A percentile compares a stretch with the other conserved stretches of the same genome.
phyloP scores from a whole-genome alignment of 345 rosid species.

The Xanthoceras sorbifolium region DNA sequence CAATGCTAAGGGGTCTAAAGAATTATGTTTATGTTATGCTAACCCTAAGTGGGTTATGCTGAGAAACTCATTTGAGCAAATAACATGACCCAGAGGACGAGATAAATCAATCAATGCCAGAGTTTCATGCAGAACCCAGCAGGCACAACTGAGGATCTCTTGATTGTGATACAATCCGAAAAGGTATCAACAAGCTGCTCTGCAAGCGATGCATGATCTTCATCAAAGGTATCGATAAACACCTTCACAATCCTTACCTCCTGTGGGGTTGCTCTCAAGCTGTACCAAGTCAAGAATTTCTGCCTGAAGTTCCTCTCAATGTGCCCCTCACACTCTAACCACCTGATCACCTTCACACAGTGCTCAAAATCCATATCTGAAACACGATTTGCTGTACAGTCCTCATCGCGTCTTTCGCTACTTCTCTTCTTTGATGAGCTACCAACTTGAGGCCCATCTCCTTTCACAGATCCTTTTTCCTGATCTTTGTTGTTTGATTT shows the following conservation, averaged over 20 bases:
- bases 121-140: conserved; percentile 89
- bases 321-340: conserved; percentile 84
- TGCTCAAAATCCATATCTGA: conserved; percentile 72
- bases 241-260: conserved; percentile 85
- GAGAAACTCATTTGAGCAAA: conserved; percentile 19
- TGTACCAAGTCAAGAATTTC: conserved; percentile 94
- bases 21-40: conserved; percentile 40
- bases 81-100: neutral
- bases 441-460: conserved; percentile 55
- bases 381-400: conserved; percentile 42
- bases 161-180: conserved; percentile 65
- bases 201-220: conserved; percentile 80
- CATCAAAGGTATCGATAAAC: conserved; percentile 66
- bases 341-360: conserved; percentile 75
- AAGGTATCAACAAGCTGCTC: conserved; percentile 93
- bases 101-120: conserved; percentile 60
- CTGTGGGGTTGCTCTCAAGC: conserved; percentile 77
- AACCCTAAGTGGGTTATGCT: conserved; percentile 27
- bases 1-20: conserved; percentile 31
- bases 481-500: conserved; percentile 48
- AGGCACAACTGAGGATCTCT: conserved; percentile 57
- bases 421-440: conserved; percentile 59
- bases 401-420: conserved; percentile 44
- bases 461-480: conserved; percentile 37
- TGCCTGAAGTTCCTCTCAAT: conserved; percentile 90